Percentiles rank a stretch among this genome's conserved stretches.
Evolutionary conservation across 768 basidiomycete species (phyloP).

Genomic region (Suillus weaverae): DNA sequence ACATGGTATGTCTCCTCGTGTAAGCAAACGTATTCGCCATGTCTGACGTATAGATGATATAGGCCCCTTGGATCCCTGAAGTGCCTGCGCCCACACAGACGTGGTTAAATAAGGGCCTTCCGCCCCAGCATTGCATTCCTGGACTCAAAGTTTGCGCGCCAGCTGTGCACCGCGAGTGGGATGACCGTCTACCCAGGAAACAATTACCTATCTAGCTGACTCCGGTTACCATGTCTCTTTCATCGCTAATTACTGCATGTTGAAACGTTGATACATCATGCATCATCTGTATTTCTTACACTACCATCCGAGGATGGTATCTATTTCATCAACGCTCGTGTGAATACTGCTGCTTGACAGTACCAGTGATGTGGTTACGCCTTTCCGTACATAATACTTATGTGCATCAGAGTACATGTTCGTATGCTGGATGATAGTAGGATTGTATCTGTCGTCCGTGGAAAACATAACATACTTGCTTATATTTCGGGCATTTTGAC

Average conservation of each 20-base stretch:
- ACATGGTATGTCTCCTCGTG: constrained; percentile 40
- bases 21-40: neutral
- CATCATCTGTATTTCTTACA: neutral
- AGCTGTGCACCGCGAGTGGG: constrained; percentile 35
- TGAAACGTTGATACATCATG: neutral
- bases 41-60: constrained; percentile 9
- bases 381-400: too few species aligned
- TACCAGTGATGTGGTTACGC: too few species aligned
- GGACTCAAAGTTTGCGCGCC: constrained; percentile 37
- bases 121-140: constrained; percentile 38
- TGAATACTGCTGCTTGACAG: too few species aligned
- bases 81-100: constrained; percentile 24
- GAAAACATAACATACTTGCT: too few species aligned
- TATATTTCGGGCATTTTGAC: too few species aligned
- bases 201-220: neutral
- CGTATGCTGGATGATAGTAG: too few species aligned
- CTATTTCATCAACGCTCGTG: too few species aligned
- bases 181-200: constrained; percentile 35
- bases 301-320: neutral
- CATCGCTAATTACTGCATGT: neutral
- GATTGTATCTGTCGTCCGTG: too few species aligned
- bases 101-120: constrained; percentile 43
- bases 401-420: too few species aligned
- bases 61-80: constrained; percentile 47
- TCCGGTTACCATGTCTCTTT: neutral